Evolutionary conservation across 306 rosid genomes (phyloP).

Genomic region (Cicer bijugum): DNA sequence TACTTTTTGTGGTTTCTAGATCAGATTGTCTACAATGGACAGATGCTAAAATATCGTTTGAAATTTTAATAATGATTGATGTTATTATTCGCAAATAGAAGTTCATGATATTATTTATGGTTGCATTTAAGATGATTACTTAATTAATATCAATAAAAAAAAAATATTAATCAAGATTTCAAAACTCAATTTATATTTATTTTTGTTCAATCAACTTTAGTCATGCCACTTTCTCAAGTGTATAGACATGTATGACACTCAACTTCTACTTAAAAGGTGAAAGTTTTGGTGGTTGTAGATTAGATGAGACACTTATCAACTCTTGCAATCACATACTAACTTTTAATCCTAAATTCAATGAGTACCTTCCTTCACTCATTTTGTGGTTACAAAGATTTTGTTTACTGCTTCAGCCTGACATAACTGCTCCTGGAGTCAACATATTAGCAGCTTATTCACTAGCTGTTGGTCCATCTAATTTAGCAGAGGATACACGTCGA

Average conservation of each 20-base stretch:
- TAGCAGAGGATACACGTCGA: constrained; percentile 45
- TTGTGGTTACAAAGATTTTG: neutral
- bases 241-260: neutral
- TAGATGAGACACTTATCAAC: neutral
- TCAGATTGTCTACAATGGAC: no score
- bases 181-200: neutral
- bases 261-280: neutral
- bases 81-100: neutral
- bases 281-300: neutral
- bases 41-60: neutral
- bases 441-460: constrained; percentile 60
- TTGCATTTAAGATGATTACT: neutral
- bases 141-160: neutral
- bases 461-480: constrained; percentile 42
- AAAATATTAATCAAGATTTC: neutral
- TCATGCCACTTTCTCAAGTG: neutral
- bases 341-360: neutral
- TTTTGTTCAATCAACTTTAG: neutral
- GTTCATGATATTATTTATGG: neutral
- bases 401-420: constrained; percentile 61
- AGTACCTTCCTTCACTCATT: neutral
- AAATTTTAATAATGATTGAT: neutral
- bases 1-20: neutral
- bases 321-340: neutral
- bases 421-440: constrained; percentile 69